These are phyloP conservation scores for Aspergillus leporis DNA, from an alignment of 495 filamentous ascomycete species.

Conservation along the genomic window DNA sequence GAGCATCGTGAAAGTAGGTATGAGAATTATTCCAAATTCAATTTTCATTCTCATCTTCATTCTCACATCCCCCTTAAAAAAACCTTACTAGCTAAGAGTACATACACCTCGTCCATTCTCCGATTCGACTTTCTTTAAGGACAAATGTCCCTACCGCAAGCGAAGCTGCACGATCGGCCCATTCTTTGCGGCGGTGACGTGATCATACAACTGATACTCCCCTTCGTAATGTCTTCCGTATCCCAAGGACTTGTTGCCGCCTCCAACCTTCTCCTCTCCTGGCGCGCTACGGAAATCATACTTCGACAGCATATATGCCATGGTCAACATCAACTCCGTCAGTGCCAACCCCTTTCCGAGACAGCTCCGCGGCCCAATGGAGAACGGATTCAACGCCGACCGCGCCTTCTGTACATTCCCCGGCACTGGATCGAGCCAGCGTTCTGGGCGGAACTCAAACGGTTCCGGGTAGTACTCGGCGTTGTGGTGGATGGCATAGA, in stretches of 20 bases:
- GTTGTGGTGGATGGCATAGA: slow-evolving; percentile 60
- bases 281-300: slow-evolving; percentile 13
- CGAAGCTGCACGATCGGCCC: slow-evolving; percentile 3
- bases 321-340: slow-evolving; percentile 15
- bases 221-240: neutral
- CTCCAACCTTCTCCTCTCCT: slow-evolving; percentile 8
- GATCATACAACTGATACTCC: neutral
- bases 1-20: too few relatives aligned
- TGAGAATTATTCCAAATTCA: too few relatives aligned
- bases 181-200: neutral
- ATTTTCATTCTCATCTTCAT: neutral
- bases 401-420: slow-evolving; percentile 14
- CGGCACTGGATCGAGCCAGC: slow-evolving; percentile 39
- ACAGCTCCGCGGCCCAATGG: slow-evolving; percentile 55
- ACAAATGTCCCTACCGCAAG: neutral
- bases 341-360: slow-evolving; percentile 61
- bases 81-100: neutral
- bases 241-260: neutral
- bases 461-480: slow-evolving; percentile 52
- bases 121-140: neutral
- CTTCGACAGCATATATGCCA: slow-evolving; percentile 9
- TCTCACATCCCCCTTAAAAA: neutral
- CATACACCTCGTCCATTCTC: neutral
- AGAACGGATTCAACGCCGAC: slow-evolving; percentile 61
- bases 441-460: slow-evolving; percentile 53